Conservation (phyloP, 2,329 filamentous ascomycete species). For the Colletotrichum sp. region DNA sequence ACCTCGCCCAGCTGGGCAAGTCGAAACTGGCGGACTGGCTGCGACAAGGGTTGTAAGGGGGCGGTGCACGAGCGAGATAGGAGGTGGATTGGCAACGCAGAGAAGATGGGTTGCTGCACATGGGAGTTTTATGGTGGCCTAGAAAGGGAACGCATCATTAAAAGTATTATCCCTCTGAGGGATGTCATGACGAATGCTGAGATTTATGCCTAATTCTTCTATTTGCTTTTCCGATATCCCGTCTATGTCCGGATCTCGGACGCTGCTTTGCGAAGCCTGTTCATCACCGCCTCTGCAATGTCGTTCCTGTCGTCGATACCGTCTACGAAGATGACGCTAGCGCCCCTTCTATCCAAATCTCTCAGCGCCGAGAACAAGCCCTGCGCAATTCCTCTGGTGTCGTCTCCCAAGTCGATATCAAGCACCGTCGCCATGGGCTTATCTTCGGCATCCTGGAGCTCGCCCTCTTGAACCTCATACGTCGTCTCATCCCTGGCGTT, state of each 20-base stretch:
- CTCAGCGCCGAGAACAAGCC: conserved; percentile 87
- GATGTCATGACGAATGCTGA: conserved; percentile 21
- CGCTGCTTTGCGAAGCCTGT: conserved; percentile 80
- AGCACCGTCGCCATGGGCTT: conserved; percentile 52
- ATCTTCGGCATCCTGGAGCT: conserved; percentile 38
- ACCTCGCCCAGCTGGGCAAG: conserved; percentile 92
- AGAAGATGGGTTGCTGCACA: background rate
- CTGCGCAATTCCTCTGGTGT: conserved; percentile 78
- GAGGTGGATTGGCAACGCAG: background rate
- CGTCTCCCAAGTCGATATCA: conserved; percentile 75
- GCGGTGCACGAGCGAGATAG: background rate
- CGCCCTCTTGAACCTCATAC: conserved; percentile 47
- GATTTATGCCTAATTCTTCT: conserved; percentile 23
- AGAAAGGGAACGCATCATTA: conserved; percentile 22
- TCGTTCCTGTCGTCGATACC: conserved; percentile 82
- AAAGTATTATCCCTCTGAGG: conserved; percentile 16
- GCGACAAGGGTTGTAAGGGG: conserved; percentile 75
- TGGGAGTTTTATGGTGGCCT: conserved; percentile 24
- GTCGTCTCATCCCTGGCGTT: conserved; percentile 32
- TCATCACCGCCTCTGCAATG: conserved; percentile 87
- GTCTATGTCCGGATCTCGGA: conserved; percentile 60
- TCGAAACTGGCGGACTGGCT: conserved; percentile 89
- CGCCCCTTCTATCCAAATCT: conserved; percentile 79
- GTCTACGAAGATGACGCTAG: conserved; percentile 89
- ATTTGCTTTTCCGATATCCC: background rate